These are phyloP conservation scores for Chalaropsis thielavioides DNA, from an alignment of 2,329 filamentous ascomycete species.

Conservation along the genomic window DNA sequence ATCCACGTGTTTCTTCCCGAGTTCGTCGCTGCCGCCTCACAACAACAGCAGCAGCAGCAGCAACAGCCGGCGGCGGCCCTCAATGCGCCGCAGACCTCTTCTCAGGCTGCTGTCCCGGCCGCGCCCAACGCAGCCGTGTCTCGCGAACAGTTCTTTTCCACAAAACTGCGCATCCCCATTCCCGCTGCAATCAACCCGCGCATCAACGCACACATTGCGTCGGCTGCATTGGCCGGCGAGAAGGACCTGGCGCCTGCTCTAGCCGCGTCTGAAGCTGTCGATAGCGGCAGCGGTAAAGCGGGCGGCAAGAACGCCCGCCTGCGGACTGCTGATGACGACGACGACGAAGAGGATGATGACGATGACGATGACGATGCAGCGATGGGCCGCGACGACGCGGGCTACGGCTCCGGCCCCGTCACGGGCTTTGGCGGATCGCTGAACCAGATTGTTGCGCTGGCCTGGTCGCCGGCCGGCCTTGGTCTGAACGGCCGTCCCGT, in stretches of 20 bases:
- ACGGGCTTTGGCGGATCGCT: conserved; percentile 36
- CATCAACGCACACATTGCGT: conserved; percentile 13
- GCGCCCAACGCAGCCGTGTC: conserved; percentile 20
- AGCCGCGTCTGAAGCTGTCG: no score
- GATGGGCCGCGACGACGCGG: conserved; percentile 26
- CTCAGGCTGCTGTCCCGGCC: not conserved
- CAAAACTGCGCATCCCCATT: conserved; percentile 18
- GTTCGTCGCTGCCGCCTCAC: conserved; percentile 22
- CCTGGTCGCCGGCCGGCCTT: conserved; percentile 46
- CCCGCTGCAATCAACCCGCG: conserved; percentile 15
- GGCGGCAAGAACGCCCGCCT: not conserved
- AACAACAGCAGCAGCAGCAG: conserved; percentile 10
- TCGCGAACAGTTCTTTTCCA: conserved; percentile 19
- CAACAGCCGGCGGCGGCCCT: not conserved
- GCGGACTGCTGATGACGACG: conserved; percentile 8
- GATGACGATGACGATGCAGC: conserved; percentile 19
- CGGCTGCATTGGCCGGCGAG: not conserved
- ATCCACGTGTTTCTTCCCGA: conserved; percentile 38
- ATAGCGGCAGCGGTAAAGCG: not conserved
- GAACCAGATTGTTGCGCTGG: conserved; percentile 39
- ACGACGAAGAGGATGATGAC: conserved; percentile 10
- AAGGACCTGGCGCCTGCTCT: no score
- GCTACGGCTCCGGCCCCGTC: conserved; percentile 33
- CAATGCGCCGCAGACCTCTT: not conserved
- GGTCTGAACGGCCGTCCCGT: conserved; percentile 40